These are phyloP conservation scores for Glycine soja DNA, from an alignment of 306 rosid genomes.

Conservation along the genomic window DNA sequence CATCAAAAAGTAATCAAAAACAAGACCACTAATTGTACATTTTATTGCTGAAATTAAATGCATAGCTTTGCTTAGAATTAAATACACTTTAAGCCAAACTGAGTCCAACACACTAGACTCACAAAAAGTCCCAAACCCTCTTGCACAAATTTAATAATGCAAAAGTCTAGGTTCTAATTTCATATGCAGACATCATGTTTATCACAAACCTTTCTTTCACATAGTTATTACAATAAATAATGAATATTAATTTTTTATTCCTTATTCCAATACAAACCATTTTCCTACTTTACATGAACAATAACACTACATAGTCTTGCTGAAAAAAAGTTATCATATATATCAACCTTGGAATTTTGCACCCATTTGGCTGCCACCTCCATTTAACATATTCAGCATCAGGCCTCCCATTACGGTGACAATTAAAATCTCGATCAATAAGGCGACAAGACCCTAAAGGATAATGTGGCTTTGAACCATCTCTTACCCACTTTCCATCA, in stretches of 20 bases:
- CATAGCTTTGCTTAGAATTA: background rate
- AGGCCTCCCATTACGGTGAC: slow-evolving; percentile 72
- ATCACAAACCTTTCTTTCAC: background rate
- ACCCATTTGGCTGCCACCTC: slow-evolving; percentile 93
- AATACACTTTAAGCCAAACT: slow-evolving; percentile 8
- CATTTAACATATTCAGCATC: slow-evolving; percentile 76
- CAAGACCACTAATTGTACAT: background rate
- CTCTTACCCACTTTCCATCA: slow-evolving; percentile 84
- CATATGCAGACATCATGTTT: slow-evolving; percentile 1
- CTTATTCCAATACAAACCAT: background rate
- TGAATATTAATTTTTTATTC: background rate
- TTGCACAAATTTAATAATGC: background rate
- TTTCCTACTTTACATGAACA: background rate
- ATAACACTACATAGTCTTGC: background rate
- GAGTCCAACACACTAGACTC: background rate
- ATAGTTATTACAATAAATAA: background rate
- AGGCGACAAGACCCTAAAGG: slow-evolving; percentile 82
- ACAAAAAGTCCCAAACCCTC: background rate
- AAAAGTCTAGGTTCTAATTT: background rate
- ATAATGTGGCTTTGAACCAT: slow-evolving; percentile 81
- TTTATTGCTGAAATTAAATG: background rate
- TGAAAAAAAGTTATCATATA: slow-evolving; percentile 7
- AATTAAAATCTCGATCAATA: slow-evolving; percentile 78
- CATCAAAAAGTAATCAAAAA: slow-evolving; percentile 36
- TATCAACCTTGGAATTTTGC: slow-evolving; percentile 79